These are phyloP conservation scores for Massospora cicadina DNA, from an alignment of 371 early-diverging fungal genomes.

Conservation along the genomic window DNA sequence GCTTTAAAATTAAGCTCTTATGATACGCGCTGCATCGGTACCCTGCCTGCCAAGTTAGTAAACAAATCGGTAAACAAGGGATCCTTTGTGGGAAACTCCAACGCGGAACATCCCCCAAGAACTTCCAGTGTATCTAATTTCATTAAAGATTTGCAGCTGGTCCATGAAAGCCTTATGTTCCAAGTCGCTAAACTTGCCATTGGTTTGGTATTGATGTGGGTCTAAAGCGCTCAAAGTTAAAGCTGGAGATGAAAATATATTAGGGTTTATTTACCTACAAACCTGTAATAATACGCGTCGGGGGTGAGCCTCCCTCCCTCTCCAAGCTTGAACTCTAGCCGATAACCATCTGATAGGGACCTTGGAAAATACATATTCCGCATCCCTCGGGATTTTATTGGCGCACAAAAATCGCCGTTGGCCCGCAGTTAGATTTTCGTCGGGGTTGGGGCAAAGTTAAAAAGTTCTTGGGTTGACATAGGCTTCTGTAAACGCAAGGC, in stretches of 20 bases:
- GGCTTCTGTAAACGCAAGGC: too few species aligned
- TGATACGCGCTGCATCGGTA: conserved; percentile 46
- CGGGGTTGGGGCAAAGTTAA: neutral
- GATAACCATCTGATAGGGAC: conserved; percentile 35
- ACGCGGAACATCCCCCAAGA: conserved; percentile 40
- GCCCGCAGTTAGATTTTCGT: neutral
- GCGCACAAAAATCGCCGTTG: neutral
- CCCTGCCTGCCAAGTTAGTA: conserved; percentile 22
- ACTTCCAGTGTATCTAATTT: conserved; percentile 27
- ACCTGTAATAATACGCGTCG: conserved; percentile 52
- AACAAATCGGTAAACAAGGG: neutral
- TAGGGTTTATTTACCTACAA: conserved; percentile 30
- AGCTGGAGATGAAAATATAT: neutral
- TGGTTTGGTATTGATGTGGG: conserved; percentile 34
- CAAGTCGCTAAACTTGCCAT: conserved; percentile 27
- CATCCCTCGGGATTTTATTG: conserved; percentile 8
- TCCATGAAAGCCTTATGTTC: conserved; percentile 31
- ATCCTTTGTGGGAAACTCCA: conserved; percentile 30
- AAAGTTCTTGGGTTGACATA: too few species aligned
- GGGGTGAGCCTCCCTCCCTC: conserved; percentile 25
- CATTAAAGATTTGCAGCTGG: conserved; percentile 31
- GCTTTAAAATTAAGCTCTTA: conserved; percentile 26
- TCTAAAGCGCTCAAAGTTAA: conserved; percentile 13
- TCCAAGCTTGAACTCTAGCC: conserved; percentile 40
- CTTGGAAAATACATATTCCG: conserved; percentile 32